Conservation (phyloP, 352 stramenopile genomes). For the Phytophthora tentaculata region DNA sequence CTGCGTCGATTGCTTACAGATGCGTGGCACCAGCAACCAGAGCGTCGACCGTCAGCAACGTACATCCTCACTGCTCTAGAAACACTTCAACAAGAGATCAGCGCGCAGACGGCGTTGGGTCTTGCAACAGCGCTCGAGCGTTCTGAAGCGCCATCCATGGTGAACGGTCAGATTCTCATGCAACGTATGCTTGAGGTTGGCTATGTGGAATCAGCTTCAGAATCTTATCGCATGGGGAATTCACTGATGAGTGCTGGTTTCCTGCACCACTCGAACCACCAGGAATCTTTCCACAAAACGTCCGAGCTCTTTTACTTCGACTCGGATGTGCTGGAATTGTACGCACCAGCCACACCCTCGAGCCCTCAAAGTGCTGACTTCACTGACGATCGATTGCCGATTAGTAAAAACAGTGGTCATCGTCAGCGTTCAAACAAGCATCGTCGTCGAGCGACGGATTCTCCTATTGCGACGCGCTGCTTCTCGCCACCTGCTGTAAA, state of each 20-base stretch:
- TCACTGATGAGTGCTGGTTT: constrained; percentile 70
- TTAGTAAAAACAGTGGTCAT: background rate
- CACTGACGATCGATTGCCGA: constrained; percentile 18
- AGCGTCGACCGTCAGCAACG: constrained; percentile 57
- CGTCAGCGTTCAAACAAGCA: constrained; percentile 11
- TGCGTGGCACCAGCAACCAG: constrained; percentile 56
- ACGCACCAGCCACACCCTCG: constrained; percentile 23
- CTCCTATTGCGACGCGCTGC: constrained; percentile 27
- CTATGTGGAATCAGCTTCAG: constrained; percentile 51
- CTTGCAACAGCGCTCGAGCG: constrained; percentile 38
- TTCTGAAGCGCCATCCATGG: constrained; percentile 37
- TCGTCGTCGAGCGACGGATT: constrained; percentile 32
- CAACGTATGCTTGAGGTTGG: constrained; percentile 68
- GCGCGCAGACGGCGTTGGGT: constrained; percentile 40
- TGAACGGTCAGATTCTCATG: constrained; percentile 60
- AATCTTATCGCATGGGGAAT: constrained; percentile 64
- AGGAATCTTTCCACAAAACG: constrained; percentile 54
- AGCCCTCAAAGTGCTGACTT: constrained; percentile 6
- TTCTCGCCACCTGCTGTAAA: constrained; percentile 37
- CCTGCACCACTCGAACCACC: constrained; percentile 64
- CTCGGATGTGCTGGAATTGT: constrained; percentile 33
- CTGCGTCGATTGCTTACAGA: constrained; percentile 58
- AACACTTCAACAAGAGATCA: constrained; percentile 53
- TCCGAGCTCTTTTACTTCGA: constrained; percentile 64
- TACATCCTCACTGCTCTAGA: constrained; percentile 58